Evolutionary conservation across 2,329 filamentous ascomycete genomes (phyloP), one percentile per base, ranked within the genome.

Genomic region (Penicillium sp.): DNA sequence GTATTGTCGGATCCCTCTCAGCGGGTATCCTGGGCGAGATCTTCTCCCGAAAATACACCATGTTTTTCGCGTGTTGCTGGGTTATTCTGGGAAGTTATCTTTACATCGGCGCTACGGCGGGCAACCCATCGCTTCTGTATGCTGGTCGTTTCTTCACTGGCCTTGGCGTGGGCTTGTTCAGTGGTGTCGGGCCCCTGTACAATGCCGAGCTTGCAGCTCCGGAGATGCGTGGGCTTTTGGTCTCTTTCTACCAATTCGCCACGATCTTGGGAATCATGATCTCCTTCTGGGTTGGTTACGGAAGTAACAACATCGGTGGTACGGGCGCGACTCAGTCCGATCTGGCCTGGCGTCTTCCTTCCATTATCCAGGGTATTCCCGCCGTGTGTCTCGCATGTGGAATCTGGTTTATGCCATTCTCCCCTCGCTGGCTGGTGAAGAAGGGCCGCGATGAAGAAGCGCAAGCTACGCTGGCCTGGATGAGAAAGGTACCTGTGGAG

Each of bases 381-480:
- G 73, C 73, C 22, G 54, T 68, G 25, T 54, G 64, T 18, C 66
- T 77, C 12, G 66, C 70, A 8, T 64, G 69, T 27, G 73, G 73
- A 15, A 71, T 75, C 49, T 67, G 71, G 59, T 81, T 81, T 61
- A 73, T 83, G 58, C 82, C 82, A 0, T 83, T 79, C 61, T 83
- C 81, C 0, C 82, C 82, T 0, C 75, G 82, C 15, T 84, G 81
- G 75, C 75, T 84, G 8, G 75, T 77, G 5, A 75, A 74, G 43
- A 68, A 76, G 52, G 75, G 75, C 20, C 73, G 77, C 3, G 74
- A 83, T 42, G 69, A 79, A 6, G 81, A 83, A 47, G 64, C 65
- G 2, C 64, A 63, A 40, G 25, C 59, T 11, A 67, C 65, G 0
- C 54, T 69, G 18, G 58, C 66, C 22, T 67, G 62, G 59, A 62